A percentile compares a stretch with the other conserved stretches of the same genome.
Conservation (phyloP, 148 eudicot species). For the Silene conica region DNA sequence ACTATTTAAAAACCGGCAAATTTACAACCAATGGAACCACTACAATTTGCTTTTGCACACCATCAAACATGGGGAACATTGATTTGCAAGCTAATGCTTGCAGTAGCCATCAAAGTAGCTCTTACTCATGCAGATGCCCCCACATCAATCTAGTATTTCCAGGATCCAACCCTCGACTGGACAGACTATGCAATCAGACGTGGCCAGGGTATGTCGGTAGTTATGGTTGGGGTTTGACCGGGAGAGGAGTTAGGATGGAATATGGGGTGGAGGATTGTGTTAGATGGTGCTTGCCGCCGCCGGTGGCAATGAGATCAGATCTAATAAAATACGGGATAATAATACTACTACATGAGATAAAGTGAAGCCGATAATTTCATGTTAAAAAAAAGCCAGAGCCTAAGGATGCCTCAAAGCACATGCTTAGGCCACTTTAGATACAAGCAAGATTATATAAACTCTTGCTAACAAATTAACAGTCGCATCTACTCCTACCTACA, state of each 20-base stretch:
- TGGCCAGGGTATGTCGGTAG: slow-evolving; percentile 30
- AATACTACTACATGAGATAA: no score
- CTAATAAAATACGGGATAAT: no score
- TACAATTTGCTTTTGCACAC: no score
- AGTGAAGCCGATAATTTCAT: not conserved
- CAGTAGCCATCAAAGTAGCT: slow-evolving; percentile 32
- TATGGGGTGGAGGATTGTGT: no score
- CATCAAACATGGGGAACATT: slow-evolving; percentile 32
- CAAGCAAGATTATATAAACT: slow-evolving; percentile 1
- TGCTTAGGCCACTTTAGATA: not conserved
- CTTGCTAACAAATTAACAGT: not conserved
- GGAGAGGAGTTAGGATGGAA: no score
- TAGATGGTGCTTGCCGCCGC: no score
- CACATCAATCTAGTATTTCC: slow-evolving; percentile 45
- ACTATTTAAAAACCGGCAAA: no score
- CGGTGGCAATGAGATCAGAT: no score
- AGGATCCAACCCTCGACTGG: slow-evolving; percentile 37
- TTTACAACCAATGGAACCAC: slow-evolving; percentile 76
- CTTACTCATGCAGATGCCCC: slow-evolving; percentile 47
- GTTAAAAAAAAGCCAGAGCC: not conserved
- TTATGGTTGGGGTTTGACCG: no score
- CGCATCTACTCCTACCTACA: not conserved
- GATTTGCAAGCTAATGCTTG: slow-evolving; percentile 41
- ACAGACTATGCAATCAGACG: slow-evolving; percentile 41
- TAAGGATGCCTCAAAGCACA: not conserved